phyloP scores from a whole-genome alignment of 192 early-diverging fungal genomes.

The Funneliformis mosseae region DNA sequence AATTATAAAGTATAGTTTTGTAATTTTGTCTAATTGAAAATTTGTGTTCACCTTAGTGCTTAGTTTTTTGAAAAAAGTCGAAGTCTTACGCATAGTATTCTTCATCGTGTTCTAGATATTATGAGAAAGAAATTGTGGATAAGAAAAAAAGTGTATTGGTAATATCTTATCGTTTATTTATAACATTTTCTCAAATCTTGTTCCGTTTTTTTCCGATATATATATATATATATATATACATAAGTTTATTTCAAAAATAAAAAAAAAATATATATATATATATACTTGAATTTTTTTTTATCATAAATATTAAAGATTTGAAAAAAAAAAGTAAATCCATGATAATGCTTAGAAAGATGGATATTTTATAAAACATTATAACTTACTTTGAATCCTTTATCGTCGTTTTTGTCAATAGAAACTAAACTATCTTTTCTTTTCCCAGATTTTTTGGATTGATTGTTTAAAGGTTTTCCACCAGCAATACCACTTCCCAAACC shows the following conservation, averaged over 20 bases:
- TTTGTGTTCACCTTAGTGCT: slow-evolving; percentile 25
- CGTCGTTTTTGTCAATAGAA: neutral
- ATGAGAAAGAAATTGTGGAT: neutral
- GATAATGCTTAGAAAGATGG: neutral
- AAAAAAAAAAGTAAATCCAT: neutral
- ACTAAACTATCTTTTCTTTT: slow-evolving; percentile 26
- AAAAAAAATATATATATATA: neutral
- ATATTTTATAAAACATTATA: neutral
- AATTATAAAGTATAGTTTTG: neutral
- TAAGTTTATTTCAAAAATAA: neutral
- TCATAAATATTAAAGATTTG: neutral
- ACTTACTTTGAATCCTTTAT: slow-evolving; percentile 18
- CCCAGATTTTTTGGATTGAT: neutral
- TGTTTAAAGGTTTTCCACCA: slow-evolving; percentile 7
- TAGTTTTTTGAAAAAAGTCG: slow-evolving; percentile 33
- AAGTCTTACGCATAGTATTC: slow-evolving; percentile 30
- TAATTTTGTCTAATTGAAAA: neutral
- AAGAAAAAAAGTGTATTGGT: neutral
- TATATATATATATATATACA: neutral
- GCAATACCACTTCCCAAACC: neutral
- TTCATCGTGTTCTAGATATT: slow-evolving; percentile 25
- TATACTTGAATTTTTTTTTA: neutral
- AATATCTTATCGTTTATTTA: neutral
- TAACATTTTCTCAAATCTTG: neutral
- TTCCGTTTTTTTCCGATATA: neutral